Evolutionary conservation across 805 yeast species (phyloP).

Genomic region (Metschnikowia shivogae): DNA sequence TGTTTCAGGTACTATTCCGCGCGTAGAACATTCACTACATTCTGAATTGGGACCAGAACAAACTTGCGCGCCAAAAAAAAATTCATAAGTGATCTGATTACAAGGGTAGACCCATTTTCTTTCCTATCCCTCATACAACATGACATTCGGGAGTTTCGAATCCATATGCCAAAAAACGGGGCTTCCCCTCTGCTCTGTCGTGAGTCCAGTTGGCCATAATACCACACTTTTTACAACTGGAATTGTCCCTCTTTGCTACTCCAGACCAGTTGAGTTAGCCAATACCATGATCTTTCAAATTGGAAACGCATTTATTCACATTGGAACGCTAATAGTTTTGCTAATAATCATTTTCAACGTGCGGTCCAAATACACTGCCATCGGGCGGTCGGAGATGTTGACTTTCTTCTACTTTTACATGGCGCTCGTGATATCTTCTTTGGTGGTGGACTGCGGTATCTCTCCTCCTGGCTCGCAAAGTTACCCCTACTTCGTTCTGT

Average conservation of each 20-base stretch:
- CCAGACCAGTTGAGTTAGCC: slow-evolving; percentile 81
- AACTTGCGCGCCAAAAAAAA: slow-evolving; percentile 3
- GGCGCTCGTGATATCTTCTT: slow-evolving; percentile 55
- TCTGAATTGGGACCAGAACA: not conserved
- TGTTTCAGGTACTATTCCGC: not conserved
- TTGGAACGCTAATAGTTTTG: slow-evolving; percentile 63
- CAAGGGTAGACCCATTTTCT: not conserved
- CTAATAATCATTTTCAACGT: slow-evolving; percentile 73
- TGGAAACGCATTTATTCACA: slow-evolving; percentile 82
- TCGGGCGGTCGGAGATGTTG: slow-evolving; percentile 85
- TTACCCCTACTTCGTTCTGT: slow-evolving; percentile 78
- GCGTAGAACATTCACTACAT: not conserved
- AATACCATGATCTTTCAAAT: slow-evolving; percentile 87
- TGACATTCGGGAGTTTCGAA: slow-evolving; percentile 67
- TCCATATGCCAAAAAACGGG: slow-evolving; percentile 63
- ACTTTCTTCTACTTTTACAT: slow-evolving; percentile 61
- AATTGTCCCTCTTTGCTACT: slow-evolving; percentile 72
- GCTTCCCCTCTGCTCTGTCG: slow-evolving; percentile 74
- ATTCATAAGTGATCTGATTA: not conserved
- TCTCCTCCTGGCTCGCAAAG: slow-evolving; percentile 76
- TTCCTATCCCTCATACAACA: slow-evolving; percentile 18
- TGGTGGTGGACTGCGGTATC: slow-evolving; percentile 89
- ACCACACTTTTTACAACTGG: slow-evolving; percentile 46
- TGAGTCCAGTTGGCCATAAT: slow-evolving; percentile 45
- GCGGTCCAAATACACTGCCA: slow-evolving; percentile 86